Conservation (phyloP, 2,329 filamentous ascomycete genomes). For the Penicillium sp. region DNA sequence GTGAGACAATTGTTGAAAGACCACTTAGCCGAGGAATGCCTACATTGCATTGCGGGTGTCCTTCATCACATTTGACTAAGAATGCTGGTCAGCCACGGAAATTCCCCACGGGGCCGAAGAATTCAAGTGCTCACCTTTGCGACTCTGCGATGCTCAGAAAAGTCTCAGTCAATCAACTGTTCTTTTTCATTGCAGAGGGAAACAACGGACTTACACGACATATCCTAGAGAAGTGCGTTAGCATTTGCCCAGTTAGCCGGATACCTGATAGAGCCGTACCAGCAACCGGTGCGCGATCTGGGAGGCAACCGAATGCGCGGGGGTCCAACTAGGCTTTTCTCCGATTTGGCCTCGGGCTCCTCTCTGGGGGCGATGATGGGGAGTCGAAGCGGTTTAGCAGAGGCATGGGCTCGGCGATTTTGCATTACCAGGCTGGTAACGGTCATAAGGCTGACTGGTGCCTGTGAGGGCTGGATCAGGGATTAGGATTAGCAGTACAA, state of each 20-base stretch:
- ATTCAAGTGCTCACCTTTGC: constrained; percentile 34
- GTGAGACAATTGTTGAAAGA: constrained; percentile 7
- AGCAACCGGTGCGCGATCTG: constrained; percentile 52
- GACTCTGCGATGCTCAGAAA: constrained; percentile 28
- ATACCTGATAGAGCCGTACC: constrained; percentile 32
- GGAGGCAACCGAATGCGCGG: constrained; percentile 48
- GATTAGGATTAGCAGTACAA: constrained; percentile 3
- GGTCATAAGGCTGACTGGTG: constrained; percentile 29
- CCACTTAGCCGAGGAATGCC: constrained; percentile 19
- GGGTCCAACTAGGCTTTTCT: constrained; percentile 31
- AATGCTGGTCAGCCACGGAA: constrained; percentile 16
- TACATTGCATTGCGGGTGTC: constrained; percentile 51
- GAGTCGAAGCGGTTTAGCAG: constrained; percentile 37
- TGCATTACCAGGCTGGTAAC: constrained; percentile 35
- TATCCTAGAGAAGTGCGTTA: constrained; percentile 32
- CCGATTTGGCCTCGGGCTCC: constrained; percentile 31
- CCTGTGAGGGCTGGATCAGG: not conserved
- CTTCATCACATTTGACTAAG: constrained; percentile 54
- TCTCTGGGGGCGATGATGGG: constrained; percentile 46
- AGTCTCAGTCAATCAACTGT: constrained; percentile 3
- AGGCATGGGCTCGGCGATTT: constrained; percentile 33
- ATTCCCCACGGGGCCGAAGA: constrained; percentile 1
- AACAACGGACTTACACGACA: constrained; percentile 36
- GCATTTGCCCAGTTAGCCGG: constrained; percentile 6
- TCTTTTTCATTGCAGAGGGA: not conserved